Conservation (phyloP, 192 early-diverging fungal species). For the Coemansia interrupta region DNA sequence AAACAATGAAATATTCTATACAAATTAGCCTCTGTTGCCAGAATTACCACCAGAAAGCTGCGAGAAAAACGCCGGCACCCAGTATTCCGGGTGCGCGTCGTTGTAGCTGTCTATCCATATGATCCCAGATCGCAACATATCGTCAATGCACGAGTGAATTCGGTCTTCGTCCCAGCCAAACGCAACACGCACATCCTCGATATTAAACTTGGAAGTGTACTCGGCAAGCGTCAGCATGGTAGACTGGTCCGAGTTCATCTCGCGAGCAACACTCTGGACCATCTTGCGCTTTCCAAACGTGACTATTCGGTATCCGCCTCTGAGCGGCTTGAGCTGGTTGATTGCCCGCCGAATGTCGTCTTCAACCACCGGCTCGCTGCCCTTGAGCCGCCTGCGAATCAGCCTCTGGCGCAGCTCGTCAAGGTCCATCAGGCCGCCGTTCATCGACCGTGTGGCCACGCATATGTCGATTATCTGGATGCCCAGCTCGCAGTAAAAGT, state of each 20-base stretch:
- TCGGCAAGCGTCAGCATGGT: slow-evolving; percentile 70
- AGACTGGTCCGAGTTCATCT: slow-evolving; percentile 80
- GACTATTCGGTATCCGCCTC: slow-evolving; percentile 83
- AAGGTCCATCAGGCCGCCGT: slow-evolving; percentile 89
- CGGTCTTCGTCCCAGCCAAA: slow-evolving; percentile 40
- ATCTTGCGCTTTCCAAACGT: slow-evolving; percentile 74
- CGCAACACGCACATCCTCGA: slow-evolving; percentile 22
- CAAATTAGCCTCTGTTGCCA: not conserved
- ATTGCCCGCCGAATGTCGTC: slow-evolving; percentile 88
- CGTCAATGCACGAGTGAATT: slow-evolving; percentile 36
- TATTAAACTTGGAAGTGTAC: slow-evolving; percentile 37
- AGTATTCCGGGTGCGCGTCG: slow-evolving; percentile 24
- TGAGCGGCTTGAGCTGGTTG: slow-evolving; percentile 80
- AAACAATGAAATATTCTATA: not conserved
- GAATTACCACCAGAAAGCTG: slow-evolving; percentile 14
- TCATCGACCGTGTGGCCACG: slow-evolving; percentile 73
- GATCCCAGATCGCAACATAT: slow-evolving; percentile 42
- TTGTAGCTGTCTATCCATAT: slow-evolving; percentile 42
- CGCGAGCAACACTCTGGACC: slow-evolving; percentile 85
- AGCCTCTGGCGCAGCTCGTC: slow-evolving; percentile 72
- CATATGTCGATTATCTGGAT: slow-evolving; percentile 93
- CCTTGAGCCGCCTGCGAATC: slow-evolving; percentile 59
- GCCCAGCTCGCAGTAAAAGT: slow-evolving; percentile 95
- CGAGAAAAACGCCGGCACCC: slow-evolving; percentile 43
- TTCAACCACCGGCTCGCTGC: slow-evolving; percentile 45